phyloP scores from a whole-genome alignment of 1,139 yeast species.

The Zygosaccharomyces sapae region DNA sequence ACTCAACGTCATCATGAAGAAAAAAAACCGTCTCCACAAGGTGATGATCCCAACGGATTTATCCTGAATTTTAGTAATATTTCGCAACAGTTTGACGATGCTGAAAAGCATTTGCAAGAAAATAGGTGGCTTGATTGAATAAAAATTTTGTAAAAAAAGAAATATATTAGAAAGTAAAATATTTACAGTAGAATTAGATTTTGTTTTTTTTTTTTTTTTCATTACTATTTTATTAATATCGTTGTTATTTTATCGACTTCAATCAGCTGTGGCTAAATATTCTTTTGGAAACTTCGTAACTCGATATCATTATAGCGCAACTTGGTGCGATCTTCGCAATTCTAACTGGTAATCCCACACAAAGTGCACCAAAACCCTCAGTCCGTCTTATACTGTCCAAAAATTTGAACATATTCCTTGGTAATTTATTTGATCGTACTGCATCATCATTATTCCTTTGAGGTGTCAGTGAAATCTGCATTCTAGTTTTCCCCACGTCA shows the following conservation, averaged over 20 bases:
- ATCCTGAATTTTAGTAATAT: slow-evolving; percentile 16
- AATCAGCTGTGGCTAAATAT: slow-evolving; percentile 39
- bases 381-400: slow-evolving; percentile 55
- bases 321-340: slow-evolving; percentile 91
- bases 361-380: slow-evolving; percentile 77
- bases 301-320: slow-evolving; percentile 97
- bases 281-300: slow-evolving; percentile 84
- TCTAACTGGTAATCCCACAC: slow-evolving; percentile 81
- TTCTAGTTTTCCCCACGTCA: slow-evolving; percentile 93
- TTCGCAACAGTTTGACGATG: slow-evolving; percentile 16
- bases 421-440: slow-evolving; percentile 17
- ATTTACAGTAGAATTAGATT: background rate
- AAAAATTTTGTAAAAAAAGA: no score
- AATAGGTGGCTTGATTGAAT: slow-evolving; percentile 15
- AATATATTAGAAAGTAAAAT: background rate
- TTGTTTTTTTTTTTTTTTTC: slow-evolving; percentile 2
- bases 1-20: background rate
- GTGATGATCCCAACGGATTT: slow-evolving; percentile 11
- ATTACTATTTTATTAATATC: background rate
- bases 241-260: no score
- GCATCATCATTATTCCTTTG: slow-evolving; percentile 13
- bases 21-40: slow-evolving; percentile 1
- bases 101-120: slow-evolving; percentile 16
- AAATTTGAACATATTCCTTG: slow-evolving; percentile 58
- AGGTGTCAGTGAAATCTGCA: slow-evolving; percentile 53